A percentile compares a stretch with the other conserved stretches of the same genome.
phyloP scores from a whole-genome alignment of 1,284 basidiomycete genomes.

The Tetrapyrgos nigripes region DNA sequence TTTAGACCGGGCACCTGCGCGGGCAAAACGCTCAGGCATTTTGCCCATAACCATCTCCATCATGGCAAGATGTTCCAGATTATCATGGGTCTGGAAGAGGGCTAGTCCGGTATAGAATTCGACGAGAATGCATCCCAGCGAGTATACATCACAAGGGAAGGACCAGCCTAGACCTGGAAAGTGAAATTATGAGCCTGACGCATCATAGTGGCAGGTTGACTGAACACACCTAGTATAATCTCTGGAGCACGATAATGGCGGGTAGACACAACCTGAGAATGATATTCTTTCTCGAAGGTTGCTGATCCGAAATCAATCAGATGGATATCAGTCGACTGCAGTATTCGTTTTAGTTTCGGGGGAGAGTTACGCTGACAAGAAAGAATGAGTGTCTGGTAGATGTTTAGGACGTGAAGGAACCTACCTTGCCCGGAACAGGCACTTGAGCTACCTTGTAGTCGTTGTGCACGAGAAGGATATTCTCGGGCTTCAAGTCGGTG shows the following conservation, averaged over 20 bases:
- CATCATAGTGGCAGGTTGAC: not conserved
- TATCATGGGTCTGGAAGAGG: slow-evolving; percentile 98
- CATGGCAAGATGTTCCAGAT: slow-evolving; percentile 99
- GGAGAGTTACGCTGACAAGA: slow-evolving; percentile 61
- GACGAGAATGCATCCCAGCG: slow-evolving; percentile 97
- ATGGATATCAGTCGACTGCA: slow-evolving; percentile 91
- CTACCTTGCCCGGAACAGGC: slow-evolving; percentile 64
- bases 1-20: slow-evolving; percentile 74
- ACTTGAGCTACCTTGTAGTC: slow-evolving; percentile 70
- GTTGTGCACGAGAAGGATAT: slow-evolving; percentile 94
- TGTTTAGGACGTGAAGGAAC: slow-evolving; percentile 17
- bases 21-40: slow-evolving; percentile 88
- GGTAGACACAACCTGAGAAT: slow-evolving; percentile 97
- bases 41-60: slow-evolving; percentile 99
- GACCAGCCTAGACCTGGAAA: slow-evolving; percentile 92
- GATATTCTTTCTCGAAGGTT: slow-evolving; percentile 98
- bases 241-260: slow-evolving; percentile 99
- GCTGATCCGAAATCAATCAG: slow-evolving; percentile 99
- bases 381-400: slow-evolving; percentile 6
- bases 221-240: slow-evolving; percentile 89
- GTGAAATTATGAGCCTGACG: slow-evolving; percentile 18
- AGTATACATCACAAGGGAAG: slow-evolving; percentile 98
- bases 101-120: slow-evolving; percentile 99
- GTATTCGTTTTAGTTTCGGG: slow-evolving; percentile 72
- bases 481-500: slow-evolving; percentile 99